Evolutionary conservation across 805 yeast genomes (phyloP).

Genomic region (Candida coquimbonensis): DNA sequence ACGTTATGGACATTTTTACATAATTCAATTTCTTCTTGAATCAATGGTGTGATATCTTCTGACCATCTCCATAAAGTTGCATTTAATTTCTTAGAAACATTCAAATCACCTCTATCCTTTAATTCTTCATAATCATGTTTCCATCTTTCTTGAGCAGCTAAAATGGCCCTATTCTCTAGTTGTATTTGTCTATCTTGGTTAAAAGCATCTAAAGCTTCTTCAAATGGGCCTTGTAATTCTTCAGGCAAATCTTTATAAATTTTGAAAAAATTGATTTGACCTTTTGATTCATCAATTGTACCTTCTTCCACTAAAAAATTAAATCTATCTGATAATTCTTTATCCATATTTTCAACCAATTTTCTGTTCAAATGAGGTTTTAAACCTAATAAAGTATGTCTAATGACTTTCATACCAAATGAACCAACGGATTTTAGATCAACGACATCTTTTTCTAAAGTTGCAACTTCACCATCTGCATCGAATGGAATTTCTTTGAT

Average conservation of each 20-base stretch:
- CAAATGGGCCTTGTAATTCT: constrained; percentile 49
- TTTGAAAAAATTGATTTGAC: constrained; percentile 54
- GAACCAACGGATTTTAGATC: constrained; percentile 63
- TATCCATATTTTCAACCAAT: constrained; percentile 26
- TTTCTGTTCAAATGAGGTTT: constrained; percentile 23
- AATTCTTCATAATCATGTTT: constrained; percentile 68
- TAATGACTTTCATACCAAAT: constrained; percentile 69
- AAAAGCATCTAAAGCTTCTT: constrained; percentile 56
- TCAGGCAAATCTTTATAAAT: constrained; percentile 48
- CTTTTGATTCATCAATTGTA: constrained; percentile 13
- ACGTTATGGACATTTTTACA: constrained; percentile 39
- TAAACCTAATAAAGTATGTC: constrained; percentile 62
- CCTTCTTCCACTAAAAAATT: constrained; percentile 25
- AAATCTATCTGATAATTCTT: constrained; percentile 27
- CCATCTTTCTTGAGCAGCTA: constrained; percentile 88
- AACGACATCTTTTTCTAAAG: constrained; percentile 48
- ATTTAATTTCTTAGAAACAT: constrained; percentile 55
- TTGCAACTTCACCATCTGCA: constrained; percentile 21
- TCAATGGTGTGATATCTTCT: constrained; percentile 59
- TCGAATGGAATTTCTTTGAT: not conserved
- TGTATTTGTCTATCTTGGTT: constrained; percentile 72
- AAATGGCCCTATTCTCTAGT: constrained; percentile 72
- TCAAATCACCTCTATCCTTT: constrained; percentile 46
- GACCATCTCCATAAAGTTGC: constrained; percentile 83
- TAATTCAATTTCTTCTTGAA: constrained; percentile 56